These are phyloP conservation scores for Madurella fahalii DNA, from an alignment of 2,329 filamentous ascomycete species.

Conservation along the genomic window DNA sequence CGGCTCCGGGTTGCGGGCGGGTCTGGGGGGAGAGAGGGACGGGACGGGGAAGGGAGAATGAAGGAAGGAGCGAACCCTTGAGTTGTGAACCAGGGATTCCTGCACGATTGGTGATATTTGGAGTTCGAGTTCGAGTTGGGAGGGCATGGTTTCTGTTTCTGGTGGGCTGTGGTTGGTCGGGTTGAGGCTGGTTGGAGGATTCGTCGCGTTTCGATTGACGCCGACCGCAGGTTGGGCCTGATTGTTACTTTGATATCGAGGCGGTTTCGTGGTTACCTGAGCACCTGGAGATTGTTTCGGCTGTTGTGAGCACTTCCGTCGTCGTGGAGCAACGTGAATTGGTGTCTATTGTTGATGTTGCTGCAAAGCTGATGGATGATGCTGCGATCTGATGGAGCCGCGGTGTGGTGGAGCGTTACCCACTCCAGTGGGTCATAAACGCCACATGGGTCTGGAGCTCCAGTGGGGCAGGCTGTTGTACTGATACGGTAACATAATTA, in stretches of 20 bases:
- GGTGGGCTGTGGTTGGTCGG: not conserved
- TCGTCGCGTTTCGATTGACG: not conserved
- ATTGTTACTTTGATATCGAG: too few species aligned
- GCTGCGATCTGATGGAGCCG: constrained; percentile 1
- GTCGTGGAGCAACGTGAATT: not conserved
- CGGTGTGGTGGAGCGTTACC: constrained; percentile 5
- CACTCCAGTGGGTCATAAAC: constrained; percentile 4
- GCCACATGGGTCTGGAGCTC: constrained; percentile 7
- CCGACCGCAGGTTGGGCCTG: too few species aligned
- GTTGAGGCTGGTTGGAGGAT: not conserved
- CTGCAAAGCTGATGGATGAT: not conserved
- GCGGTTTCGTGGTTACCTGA: not conserved
- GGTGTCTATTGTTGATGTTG: not conserved
- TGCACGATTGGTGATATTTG: constrained; percentile 73
- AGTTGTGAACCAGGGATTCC: constrained; percentile 78
- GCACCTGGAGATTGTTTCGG: not conserved
- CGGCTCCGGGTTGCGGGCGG: not conserved
- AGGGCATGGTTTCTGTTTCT: constrained; percentile 46
- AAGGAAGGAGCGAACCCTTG: constrained; percentile 52
- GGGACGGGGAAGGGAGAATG: constrained; percentile 11
- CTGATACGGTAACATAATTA: constrained; percentile 6
- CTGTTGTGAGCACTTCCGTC: not conserved
- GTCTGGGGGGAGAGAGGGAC: constrained; percentile 13
- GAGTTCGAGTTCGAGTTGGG: constrained; percentile 70
- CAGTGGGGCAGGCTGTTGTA: constrained; percentile 1